These are phyloP conservation scores for Aspergillus hancockii DNA, from an alignment of 495 filamentous ascomycete species.

Conservation along the genomic window DNA sequence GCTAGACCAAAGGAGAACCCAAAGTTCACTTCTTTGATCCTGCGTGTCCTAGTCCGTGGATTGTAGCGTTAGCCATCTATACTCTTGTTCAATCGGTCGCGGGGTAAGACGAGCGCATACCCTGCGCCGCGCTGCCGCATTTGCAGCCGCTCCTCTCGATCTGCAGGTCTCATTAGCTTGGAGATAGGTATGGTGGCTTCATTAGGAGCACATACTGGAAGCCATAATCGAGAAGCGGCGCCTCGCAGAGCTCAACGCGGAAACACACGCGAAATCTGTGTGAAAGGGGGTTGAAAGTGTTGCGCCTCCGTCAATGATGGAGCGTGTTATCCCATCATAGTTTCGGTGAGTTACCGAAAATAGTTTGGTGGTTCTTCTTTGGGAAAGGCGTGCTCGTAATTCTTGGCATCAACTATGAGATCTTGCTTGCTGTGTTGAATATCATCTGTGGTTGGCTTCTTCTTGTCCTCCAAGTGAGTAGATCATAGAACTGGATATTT, in stretches of 20 bases:
- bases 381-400: neutral
- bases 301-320: neutral
- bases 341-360: conserved; percentile 1
- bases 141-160: conserved; percentile 55
- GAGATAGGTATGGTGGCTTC: neutral
- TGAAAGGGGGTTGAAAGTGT: neutral
- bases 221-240: conserved; percentile 43
- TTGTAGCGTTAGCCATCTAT: conserved; percentile 22
- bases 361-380: neutral
- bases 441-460: neutral
- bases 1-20: conserved; percentile 50
- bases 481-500: neutral
- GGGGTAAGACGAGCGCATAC: conserved; percentile 42
- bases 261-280: conserved; percentile 17
- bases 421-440: neutral
- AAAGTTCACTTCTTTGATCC: conserved; percentile 50
- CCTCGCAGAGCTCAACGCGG: conserved; percentile 37
- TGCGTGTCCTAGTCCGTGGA: conserved; percentile 38
- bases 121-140: conserved; percentile 63
- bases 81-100: conserved; percentile 21
- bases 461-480: neutral
- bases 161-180: conserved; percentile 34
- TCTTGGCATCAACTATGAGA: neutral
- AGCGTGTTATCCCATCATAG: neutral
- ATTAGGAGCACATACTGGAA: conserved; percentile 36